phyloP scores from a whole-genome alignment of 2,329 filamentous ascomycete species.

The Albifimbria verrucaria region DNA sequence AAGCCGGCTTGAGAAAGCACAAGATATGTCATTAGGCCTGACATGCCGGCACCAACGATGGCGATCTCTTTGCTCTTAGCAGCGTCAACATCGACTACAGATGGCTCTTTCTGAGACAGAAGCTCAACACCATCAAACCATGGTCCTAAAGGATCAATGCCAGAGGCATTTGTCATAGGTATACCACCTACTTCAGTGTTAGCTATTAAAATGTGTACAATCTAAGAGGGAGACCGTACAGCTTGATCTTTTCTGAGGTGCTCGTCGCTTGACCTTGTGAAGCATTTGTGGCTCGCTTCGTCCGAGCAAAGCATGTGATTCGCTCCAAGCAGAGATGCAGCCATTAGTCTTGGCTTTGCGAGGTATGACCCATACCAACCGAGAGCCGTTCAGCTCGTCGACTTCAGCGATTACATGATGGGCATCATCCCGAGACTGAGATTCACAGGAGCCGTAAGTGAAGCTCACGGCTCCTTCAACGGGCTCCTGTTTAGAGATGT shows the following conservation, averaged over 20 bases:
- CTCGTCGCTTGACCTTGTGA: constrained; percentile 4
- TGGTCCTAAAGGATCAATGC: constrained; percentile 46
- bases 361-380: constrained; percentile 10
- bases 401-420: constrained; percentile 15
- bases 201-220: constrained; percentile 7
- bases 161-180: constrained; percentile 48
- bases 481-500: constrained; percentile 12
- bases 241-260: constrained; percentile 4
- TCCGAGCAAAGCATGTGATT: constrained; percentile 25
- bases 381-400: neutral
- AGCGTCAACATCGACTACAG: constrained; percentile 20
- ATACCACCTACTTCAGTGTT: constrained; percentile 26
- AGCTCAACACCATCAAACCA: constrained; percentile 66
- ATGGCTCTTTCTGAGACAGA: constrained; percentile 51
- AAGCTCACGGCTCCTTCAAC: constrained; percentile 12
- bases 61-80: constrained; percentile 28
- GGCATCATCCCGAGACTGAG: constrained; percentile 10
- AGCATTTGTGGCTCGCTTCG: constrained; percentile 30
- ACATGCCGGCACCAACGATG: constrained; percentile 65
- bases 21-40: constrained; percentile 58
- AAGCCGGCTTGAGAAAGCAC: constrained; percentile 51
- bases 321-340: constrained; percentile 38
- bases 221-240: constrained; percentile 6
- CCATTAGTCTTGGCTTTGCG: constrained; percentile 24
- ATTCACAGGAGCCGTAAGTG: constrained; percentile 15